Base-by-base conservation (phyloP, 2,329 filamentous ascomycete species). In the Talaromyces rugulosus region DNA sequence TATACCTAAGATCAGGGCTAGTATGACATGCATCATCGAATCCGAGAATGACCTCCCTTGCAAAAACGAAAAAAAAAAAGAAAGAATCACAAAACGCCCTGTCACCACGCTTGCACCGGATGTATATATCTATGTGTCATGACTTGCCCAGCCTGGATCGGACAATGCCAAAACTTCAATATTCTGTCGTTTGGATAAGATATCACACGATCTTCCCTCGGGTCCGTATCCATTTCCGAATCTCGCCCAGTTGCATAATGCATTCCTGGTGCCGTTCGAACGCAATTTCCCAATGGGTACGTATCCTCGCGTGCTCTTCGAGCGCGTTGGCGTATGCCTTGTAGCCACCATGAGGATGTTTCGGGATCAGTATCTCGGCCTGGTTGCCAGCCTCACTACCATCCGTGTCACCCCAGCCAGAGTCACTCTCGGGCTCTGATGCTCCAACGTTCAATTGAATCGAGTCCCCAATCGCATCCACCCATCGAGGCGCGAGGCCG, bases 401-500 rank as follows among this genome's bases (percentile, higher is more conserved):
- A 31, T 69, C 68, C 6, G 66, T 69, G 31, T 72, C 69, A 30
- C 69, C 68, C 18, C 16, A n/a, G 44, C 44, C 16, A 31, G 54
- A 16, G 40, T 51, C 14, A 50, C 55, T 51, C n/a, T 59, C 59
- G 5, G 42, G 40, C 5, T 52, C 54, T 12, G 62, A 66, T 23
- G 71, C 65, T 23, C 23, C 23, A 4, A 77, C 65, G 18, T 71
- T 70, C 3, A 78, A 61, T 44, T 71, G 69, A 2, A 67, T 56
- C 1, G 75, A 74, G 63, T 85, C 83, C 4, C 84, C 84, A 7
- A 79, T 74, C 2, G 82, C 79, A 40, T 78, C 79, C 40, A 87
- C 78, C 80, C 84, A 87, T 56, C 74, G 74, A 3, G 74, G 74
- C 0, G 73, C 75, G 63, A 77, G 80, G 30, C 74, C 79, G 23